Percentiles rank a stretch among this genome's conserved stretches.
Conservation (phyloP, 2,329 filamentous ascomycete genomes). For the Nigrospora oryzae region DNA sequence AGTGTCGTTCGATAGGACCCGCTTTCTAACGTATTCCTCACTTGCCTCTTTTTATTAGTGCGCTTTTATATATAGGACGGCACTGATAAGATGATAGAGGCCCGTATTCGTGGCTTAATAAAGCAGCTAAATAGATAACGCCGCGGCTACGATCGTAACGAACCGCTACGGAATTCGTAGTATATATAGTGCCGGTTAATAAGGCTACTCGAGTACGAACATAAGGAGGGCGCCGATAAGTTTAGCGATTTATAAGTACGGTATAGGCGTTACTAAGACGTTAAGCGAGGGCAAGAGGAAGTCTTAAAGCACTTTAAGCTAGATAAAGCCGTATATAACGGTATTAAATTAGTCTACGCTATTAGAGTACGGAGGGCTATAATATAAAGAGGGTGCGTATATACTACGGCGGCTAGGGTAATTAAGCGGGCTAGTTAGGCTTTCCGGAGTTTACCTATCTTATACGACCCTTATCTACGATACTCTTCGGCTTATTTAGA, state of each 20-base stretch:
- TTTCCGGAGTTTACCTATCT: too few species aligned
- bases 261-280: background rate
- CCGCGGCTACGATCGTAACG: background rate
- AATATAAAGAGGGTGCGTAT: too few species aligned
- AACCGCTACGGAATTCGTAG: background rate
- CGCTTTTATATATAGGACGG: background rate
- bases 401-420: too few species aligned
- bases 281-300: background rate
- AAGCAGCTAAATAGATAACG: background rate
- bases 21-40: too few species aligned
- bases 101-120: background rate
- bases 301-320: background rate
- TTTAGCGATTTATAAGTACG: background rate
- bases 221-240: background rate
- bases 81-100: background rate
- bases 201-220: background rate
- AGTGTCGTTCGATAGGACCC: too few species aligned
- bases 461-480: too few species aligned
- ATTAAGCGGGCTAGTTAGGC: too few species aligned
- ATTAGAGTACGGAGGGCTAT: too few species aligned
- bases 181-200: background rate
- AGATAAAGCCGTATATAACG: background rate
- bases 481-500: too few species aligned
- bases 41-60: too few species aligned
- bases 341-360: background rate